Percentiles rank a stretch among this genome's conserved stretches.
Evolutionary conservation across 768 basidiomycete species (phyloP).

Genomic region (Porphyrellus cyaneotinctus): DNA sequence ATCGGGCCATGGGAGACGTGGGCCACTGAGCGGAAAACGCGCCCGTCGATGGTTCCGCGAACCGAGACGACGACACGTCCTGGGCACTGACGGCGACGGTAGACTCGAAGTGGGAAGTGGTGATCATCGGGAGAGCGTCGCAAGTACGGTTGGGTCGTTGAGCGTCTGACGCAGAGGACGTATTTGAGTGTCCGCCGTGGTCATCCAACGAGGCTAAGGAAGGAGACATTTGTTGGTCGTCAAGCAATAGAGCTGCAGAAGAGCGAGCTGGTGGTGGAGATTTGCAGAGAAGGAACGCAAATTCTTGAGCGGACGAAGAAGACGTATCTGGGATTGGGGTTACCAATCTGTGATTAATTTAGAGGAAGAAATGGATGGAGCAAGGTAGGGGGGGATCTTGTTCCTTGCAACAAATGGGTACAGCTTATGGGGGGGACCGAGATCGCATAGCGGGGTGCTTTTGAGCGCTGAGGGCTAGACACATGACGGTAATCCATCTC

Average conservation of each 20-base stretch:
- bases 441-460: slow-evolving; percentile 12
- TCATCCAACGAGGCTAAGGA: slow-evolving; percentile 16
- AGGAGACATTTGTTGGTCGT: slow-evolving; percentile 34
- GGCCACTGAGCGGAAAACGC: slow-evolving; percentile 2
- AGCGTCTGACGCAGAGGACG: not conserved
- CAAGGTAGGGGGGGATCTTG: slow-evolving; percentile 7
- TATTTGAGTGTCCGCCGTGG: slow-evolving; percentile 26
- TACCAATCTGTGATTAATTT: slow-evolving; percentile 14
- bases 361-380: not conserved
- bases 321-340: slow-evolving; percentile 12
- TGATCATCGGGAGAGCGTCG: slow-evolving; percentile 19
- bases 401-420: slow-evolving; percentile 11
- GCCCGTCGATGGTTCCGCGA: slow-evolving; percentile 5
- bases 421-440: not conserved
- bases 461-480: slow-evolving; percentile 19
- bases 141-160: not conserved
- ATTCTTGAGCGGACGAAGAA: slow-evolving; percentile 21
- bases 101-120: slow-evolving; percentile 3
- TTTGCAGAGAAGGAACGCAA: slow-evolving; percentile 27
- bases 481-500: slow-evolving; percentile 24
- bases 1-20: not conserved
- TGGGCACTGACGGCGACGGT: not conserved
- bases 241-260: slow-evolving; percentile 27
- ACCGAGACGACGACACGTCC: slow-evolving; percentile 4
- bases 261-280: slow-evolving; percentile 16